Base-by-base conservation (phyloP, 2,329 filamentous ascomycete genomes). In the Xylaria sp. region DNA sequence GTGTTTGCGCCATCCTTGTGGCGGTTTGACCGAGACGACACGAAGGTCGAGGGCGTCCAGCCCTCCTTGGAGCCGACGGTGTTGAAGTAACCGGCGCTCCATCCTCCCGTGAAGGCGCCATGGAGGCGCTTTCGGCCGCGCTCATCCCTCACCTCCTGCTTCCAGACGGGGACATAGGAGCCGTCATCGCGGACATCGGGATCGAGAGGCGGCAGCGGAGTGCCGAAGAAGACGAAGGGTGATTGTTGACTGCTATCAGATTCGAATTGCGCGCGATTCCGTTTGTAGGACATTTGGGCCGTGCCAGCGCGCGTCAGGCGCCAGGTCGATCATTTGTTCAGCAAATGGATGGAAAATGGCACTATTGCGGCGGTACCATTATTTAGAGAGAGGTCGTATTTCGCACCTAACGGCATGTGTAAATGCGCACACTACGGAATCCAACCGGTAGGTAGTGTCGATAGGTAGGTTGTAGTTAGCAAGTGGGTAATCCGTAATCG, bases 41-140 rank as follows among this genome's bases (percentile, higher is more conserved):
- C 87, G 73, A 97, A 99, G 0, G 90, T 89, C 19, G 91, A 87
- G 1, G 94, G 94, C 0, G 91, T 88, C 93, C 93, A 99, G 78
- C 94, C 94, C 80, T 99, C 93, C 75, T 97, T 97, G 59, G 93
- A 97, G 56, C 94, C 94, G 67, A 97, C 94, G 4, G 92, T 96
- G 73, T 99, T 99, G 78, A 94, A 97, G 76, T 97, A 97, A 67
- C 94, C 94, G 78, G 94, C 94, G 78, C 92, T 97, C 78, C 90
- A 99, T 35, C 94, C 94, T 67, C 94, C 94, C 1, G 92, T 97
- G 71, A 99, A 99, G 63, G 94, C 94, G 64, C 94, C 94, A 75
- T 99, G 94, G 2, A 99, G 81, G 57, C 94, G 85, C 75, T 95
- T 93, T 67, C 92, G 82, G 13, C 94, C 94, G 66, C 87, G 87